phyloP scores from a whole-genome alignment of 2,329 filamentous ascomycete species.

The Trichoderma lentiforme region DNA sequence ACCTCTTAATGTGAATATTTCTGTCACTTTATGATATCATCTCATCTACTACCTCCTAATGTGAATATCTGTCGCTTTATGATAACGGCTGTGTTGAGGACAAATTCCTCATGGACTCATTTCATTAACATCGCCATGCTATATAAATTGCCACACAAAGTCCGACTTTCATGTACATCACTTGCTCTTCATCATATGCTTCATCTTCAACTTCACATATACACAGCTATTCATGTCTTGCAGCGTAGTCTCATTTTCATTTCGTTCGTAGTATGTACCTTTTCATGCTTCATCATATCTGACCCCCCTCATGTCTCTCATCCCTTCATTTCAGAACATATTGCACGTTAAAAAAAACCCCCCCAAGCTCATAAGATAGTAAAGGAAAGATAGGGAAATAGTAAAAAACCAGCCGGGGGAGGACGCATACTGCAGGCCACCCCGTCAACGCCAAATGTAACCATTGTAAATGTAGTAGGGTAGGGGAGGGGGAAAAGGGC shows the following conservation, averaged over 20 bases:
- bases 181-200: background rate
- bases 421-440: background rate
- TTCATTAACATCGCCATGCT: background rate
- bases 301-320: background rate
- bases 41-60: too few species aligned
- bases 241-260: background rate
- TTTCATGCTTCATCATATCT: constrained; percentile 14
- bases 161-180: background rate
- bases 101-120: background rate
- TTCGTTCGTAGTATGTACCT: constrained; percentile 15
- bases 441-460: constrained; percentile 11
- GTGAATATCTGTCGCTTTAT: background rate
- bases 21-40: background rate
- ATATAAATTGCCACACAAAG: too few species aligned
- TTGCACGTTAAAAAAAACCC: background rate
- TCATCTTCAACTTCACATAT: background rate
- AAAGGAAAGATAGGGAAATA: background rate
- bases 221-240: background rate
- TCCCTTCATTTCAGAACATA: constrained; percentile 7
- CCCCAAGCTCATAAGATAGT: background rate
- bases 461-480: background rate
- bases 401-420: background rate
- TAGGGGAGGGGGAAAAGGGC: background rate
- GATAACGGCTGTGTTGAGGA: background rate
- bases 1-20: background rate